Percentiles rank a stretch among this genome's conserved stretches.
phyloP scores from a whole-genome alignment of 2,329 filamentous ascomycete species.

The Ceratocystis ficicola region DNA sequence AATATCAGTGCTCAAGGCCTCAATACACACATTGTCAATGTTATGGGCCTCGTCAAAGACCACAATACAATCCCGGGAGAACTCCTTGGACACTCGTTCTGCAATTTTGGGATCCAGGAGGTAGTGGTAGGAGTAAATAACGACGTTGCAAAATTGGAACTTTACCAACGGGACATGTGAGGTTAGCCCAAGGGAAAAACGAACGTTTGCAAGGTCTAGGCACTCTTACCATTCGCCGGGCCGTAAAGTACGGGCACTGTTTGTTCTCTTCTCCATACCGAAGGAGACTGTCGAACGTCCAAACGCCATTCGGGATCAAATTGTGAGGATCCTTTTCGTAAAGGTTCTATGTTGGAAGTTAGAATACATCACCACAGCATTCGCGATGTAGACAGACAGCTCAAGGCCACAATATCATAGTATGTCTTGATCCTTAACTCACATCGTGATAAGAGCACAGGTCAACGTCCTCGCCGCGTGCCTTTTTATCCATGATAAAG shows the following conservation, averaged over 20 bases:
- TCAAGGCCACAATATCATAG: no score
- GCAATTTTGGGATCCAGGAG: constrained; percentile 96
- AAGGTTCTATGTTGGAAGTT: constrained; percentile 52
- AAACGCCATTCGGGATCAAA: constrained; percentile 85
- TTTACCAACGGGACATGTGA: constrained; percentile 28
- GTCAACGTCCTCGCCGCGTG: constrained; percentile 85
- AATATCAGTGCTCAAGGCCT: constrained; percentile 89
- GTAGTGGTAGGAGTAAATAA: constrained; percentile 99
- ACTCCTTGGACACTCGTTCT: constrained; percentile 83
- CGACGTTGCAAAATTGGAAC: constrained; percentile 99
- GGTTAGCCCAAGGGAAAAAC: constrained; percentile 19
- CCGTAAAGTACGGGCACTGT: constrained; percentile 95
- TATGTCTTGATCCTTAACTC: constrained; percentile 26
- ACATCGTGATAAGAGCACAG: constrained; percentile 92
- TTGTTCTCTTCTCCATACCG: constrained; percentile 90
- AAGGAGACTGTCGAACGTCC: constrained; percentile 81
- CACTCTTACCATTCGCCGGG: constrained; percentile 66
- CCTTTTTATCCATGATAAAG: constrained; percentile 96
- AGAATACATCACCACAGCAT: background rate
- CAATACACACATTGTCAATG: constrained; percentile 98
- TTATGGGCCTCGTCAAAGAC: constrained; percentile 99
- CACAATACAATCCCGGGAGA: constrained; percentile 96
- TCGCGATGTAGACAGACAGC: background rate
- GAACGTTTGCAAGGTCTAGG: background rate
- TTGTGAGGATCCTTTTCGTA: constrained; percentile 92